Evolutionary conservation across 768 basidiomycete genomes (phyloP), one percentile per base, ranked within the genome.

Genomic region (Phanerochaete carnosa): DNA sequence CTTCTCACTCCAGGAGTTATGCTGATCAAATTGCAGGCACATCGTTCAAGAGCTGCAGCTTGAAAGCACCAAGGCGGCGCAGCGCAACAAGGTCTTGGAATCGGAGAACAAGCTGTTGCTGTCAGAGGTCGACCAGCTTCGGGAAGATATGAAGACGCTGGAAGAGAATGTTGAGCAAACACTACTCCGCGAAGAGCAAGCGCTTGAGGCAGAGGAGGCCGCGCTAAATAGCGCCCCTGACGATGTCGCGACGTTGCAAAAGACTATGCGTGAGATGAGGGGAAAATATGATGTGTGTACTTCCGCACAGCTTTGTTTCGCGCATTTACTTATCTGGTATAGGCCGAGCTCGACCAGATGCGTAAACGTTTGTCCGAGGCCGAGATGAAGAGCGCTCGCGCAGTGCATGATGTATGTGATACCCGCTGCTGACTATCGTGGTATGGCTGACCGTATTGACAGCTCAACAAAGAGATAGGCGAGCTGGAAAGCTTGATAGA

Each of bases 401-500:
- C 80, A 16, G 79, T 81, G 12, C 87, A 89, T 66, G 87, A 89
- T 68, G 90, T 88, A 71, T 45, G 84, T 75, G 12, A n/a, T 25
- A 3, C 29, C 3, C 57, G 22, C 30, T 59, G 19, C 39, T n/a
- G 30, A 23, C 23, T 2, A 12, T 52, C 13, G 13, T 19, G 13
- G 30, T 23, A 26, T n/a, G 47, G n/a, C 57, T 64, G 50, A 60
- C 54, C 45, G 46, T 62, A 19, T 54, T 49, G 45, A 19, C 65
- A 95, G 92, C 82, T 95, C 61, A 89, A 92, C 74, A 91, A 94
- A 68, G 94, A 98, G 76, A 90, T 98, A 54, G 85, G 88, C 57
- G 95, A 98, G 70, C 81, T 98, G 22, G 96, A 98, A 73, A 83
- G 88, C 39, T 79, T 99, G 45, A 87, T 98, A n/a, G 96, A 99